Evolutionary conservation across 768 basidiomycete genomes (phyloP).

Genomic region (Rhodotorula kratochvilovae): DNA sequence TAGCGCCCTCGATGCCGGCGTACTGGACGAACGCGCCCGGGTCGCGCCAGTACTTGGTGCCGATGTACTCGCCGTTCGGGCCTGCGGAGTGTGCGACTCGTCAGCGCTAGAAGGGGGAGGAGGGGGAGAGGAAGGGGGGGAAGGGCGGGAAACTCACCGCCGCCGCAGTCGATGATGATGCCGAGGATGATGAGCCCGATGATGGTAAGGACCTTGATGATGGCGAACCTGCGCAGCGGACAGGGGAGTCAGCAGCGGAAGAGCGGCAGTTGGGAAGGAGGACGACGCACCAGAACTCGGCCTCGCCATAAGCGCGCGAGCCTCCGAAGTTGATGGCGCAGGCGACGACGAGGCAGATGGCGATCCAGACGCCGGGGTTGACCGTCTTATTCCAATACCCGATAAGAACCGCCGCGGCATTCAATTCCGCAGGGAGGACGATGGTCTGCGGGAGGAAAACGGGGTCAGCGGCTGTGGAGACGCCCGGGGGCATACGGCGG

Average conservation of each 20-base stretch:
- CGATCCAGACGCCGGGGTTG: slow-evolving; percentile 47
- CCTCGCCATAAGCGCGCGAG: slow-evolving; percentile 41
- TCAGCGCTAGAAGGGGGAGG: too few relatives aligned
- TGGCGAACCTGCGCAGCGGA: slow-evolving; percentile 49
- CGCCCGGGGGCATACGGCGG: too few relatives aligned
- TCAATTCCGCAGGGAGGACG: slow-evolving; percentile 67
- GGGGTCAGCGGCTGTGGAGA: too few relatives aligned
- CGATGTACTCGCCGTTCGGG: slow-evolving; percentile 56
- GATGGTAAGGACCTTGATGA: slow-evolving; percentile 43
- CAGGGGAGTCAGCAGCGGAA: too few relatives aligned
- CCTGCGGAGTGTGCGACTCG: background rate
- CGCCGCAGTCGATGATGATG: slow-evolving; percentile 49
- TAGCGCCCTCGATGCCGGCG: slow-evolving; percentile 54
- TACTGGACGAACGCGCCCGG: slow-evolving; percentile 49
- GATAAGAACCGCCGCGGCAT: slow-evolving; percentile 65
- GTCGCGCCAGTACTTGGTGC: slow-evolving; percentile 56
- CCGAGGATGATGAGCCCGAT: slow-evolving; percentile 55
- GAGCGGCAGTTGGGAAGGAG: too few relatives aligned
- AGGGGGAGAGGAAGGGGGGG: too few relatives aligned
- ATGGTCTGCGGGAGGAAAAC: slow-evolving; percentile 51
- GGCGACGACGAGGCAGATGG: slow-evolving; percentile 43
- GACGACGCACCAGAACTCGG: slow-evolving; percentile 52
- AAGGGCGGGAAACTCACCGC: too few relatives aligned
- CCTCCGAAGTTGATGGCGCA: slow-evolving; percentile 49
- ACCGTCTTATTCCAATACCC: slow-evolving; percentile 62